Evolutionary conservation across 1,139 yeast species (phyloP), one percentile per base, ranked within the genome.

Genomic region (Keqinozyma sinolaborantium): DNA sequence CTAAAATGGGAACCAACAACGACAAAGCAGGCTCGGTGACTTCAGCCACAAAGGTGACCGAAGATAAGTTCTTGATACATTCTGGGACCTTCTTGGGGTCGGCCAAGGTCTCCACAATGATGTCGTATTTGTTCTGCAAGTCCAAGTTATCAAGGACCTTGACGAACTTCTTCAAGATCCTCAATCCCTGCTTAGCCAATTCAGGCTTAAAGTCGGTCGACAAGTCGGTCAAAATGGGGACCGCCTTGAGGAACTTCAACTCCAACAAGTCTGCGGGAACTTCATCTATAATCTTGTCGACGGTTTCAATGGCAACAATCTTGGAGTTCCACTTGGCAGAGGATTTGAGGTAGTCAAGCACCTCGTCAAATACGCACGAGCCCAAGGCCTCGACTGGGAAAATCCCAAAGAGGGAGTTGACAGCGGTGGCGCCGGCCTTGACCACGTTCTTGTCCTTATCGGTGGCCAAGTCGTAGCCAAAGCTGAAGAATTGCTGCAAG

Each of bases 141-240:
- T 92, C 98, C 62, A 88, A 80, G 62, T 92, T 92, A 59, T 92
- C 98, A 47, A 92, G 72, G 31, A 85, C 83, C 48, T 77, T 74
- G 42, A 90, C 95, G 48, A 83, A 86, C 37, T 73, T 74, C 30
- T 77, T 73, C 58, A 88, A 70, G 10, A 86, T 71, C 45, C 73
- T 71, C 45, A 79, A 67, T 45, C 97, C 97, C 41, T 79, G 87
- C 50, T 84, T 83, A 25, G 97, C 87, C 40, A 92, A 73, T 63
- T 92, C 98, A 2, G 97, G 96, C 66, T 92, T 92, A 73, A 92
- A 87, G 60, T 92, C 98, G 38, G 95, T 92, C 45, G 95, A 78
- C 60, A 83, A 75, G 58, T 86, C 95, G 27, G 95, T 86, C 48
- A 92, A 72, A 6, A 84, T 75, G 16, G 98, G 98, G 16, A 92